Evolutionary conservation across 257 asterid species (phyloP).

Genomic region (Craterostigma plantagineum): DNA sequence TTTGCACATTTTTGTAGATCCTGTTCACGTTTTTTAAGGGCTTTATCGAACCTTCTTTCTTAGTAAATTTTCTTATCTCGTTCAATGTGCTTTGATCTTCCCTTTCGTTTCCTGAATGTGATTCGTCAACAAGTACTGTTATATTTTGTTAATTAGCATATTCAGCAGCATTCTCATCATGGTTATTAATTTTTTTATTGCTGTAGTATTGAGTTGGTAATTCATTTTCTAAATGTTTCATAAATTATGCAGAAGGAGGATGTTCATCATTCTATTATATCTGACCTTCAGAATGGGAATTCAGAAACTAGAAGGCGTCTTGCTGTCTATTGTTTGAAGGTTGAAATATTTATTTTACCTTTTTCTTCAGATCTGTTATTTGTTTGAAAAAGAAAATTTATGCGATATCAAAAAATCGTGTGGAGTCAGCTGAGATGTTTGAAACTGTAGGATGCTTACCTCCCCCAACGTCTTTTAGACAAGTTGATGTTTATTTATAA

Average conservation of each 20-base stretch:
- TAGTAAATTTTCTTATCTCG: no score
- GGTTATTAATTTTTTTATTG: background rate
- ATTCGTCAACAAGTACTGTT: no score
- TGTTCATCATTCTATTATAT: conserved; percentile 94
- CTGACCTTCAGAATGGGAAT: conserved; percentile 96
- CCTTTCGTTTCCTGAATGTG: no score
- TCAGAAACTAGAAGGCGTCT: conserved; percentile 92
- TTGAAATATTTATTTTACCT: conserved; percentile 7
- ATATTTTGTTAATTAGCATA: no score
- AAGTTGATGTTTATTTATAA: conserved; percentile 87
- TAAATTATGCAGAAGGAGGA: conserved; percentile 73
- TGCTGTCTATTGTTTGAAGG: conserved; percentile 95
- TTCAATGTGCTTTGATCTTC: no score
- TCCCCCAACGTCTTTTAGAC: conserved; percentile 95
- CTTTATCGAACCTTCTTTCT: no score
- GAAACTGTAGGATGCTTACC: conserved; percentile 83
- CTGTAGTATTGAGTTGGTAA: conserved; percentile 5
- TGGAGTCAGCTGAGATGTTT: conserved; percentile 12
- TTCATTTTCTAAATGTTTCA: conserved; percentile 9
- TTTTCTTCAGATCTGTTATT: no score
- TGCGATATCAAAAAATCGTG: background rate
- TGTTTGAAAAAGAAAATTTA: no score
- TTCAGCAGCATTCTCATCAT: no score
- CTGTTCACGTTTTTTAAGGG: no score
- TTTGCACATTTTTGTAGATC: no score